Base-by-base conservation (phyloP, 1,139 yeast genomes). In the Wickerhamomyces sp. region DNA sequence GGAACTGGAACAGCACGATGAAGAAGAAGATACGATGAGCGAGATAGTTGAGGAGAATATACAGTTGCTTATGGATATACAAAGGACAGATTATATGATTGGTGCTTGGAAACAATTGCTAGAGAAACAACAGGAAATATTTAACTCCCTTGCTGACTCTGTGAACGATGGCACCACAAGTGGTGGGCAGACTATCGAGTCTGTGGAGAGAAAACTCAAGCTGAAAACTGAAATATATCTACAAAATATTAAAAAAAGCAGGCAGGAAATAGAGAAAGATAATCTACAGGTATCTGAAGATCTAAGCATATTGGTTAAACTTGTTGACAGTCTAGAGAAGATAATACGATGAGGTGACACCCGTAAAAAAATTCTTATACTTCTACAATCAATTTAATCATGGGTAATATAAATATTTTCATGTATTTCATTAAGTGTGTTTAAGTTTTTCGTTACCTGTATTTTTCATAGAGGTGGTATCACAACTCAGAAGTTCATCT, bases 41-140 rank as follows among this genome's bases (percentile, higher is more conserved):
- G 49, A 50, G 27, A 56, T 75, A 27, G 73, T 74, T 46, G 54
- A 55, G 29, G 68, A 69, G 47, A 58, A 79, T 40, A 46, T 73
- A 7, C 59, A 58, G 13, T 50, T 73, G 33, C 60, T 75, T 8
- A 64, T 72, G 70, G 73, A 69, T 33, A 59, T 76, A 2, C 79
- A 75, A 53, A 62, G 69, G 41, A 75, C 74, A 45, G 77, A 73
- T 38, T 70, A 57, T 46, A 43, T 72, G 1, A 49, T 65, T 2
- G 64, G 57, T 14, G 70, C 68, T 51, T 56, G 75, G 47, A 43
- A 52, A n/a, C 69, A 66, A 31, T 49, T 74, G 29, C 57, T 73
- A 3, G 58, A 56, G 27, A 75, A 73, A 50, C 71, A 74, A 50
- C 62, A 68, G 36, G 73, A 69, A 14, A 64, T 75, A 31, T 57